phyloP scores from a whole-genome alignment of 768 basidiomycete genomes.

The Rhizopogon salebrosus region DNA sequence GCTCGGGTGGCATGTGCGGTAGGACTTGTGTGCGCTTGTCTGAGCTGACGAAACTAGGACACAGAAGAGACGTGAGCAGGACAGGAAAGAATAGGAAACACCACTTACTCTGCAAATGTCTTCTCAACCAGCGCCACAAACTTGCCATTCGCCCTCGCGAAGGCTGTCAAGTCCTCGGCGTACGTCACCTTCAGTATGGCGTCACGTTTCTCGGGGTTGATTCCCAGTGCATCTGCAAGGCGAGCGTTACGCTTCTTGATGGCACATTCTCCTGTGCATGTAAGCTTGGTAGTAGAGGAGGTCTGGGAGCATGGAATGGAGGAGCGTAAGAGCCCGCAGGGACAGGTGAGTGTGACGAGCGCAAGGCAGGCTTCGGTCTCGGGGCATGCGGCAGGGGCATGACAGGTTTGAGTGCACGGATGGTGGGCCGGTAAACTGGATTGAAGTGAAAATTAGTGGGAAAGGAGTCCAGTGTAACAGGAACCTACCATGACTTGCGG shows the following conservation, averaged over 20 bases:
- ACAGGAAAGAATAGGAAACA: slow-evolving; percentile 15
- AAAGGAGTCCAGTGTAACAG: not conserved
- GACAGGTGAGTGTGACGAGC: slow-evolving; percentile 63
- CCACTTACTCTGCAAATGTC: slow-evolving; percentile 72
- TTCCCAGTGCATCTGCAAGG: slow-evolving; percentile 89
- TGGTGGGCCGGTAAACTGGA: slow-evolving; percentile 63
- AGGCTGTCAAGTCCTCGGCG: slow-evolving; percentile 53
- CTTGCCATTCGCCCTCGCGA: slow-evolving; percentile 54
- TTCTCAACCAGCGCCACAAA: slow-evolving; percentile 76
- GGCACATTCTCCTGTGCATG: slow-evolving; percentile 81
- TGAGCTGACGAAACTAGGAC: slow-evolving; percentile 58
- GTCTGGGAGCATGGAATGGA: slow-evolving; percentile 66
- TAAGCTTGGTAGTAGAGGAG: slow-evolving; percentile 36
- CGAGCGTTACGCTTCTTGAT: slow-evolving; percentile 83
- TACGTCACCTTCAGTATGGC: slow-evolving; percentile 40
- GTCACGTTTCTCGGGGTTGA: slow-evolving; percentile 49
- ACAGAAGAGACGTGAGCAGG: slow-evolving; percentile 1
- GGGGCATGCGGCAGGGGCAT: slow-evolving; percentile 82
- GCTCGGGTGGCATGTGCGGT: slow-evolving; percentile 74
- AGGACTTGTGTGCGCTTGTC: slow-evolving; percentile 66
- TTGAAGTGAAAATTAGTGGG: not conserved
- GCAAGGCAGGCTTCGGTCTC: slow-evolving; percentile 75
- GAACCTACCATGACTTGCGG: slow-evolving; percentile 71
- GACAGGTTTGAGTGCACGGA: slow-evolving; percentile 74
- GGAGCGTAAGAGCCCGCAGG: slow-evolving; percentile 80